Evolutionary conservation across 768 basidiomycete genomes (phyloP), one percentile per base, ranked within the genome.

Genomic region (Cystoderma amianthinum): DNA sequence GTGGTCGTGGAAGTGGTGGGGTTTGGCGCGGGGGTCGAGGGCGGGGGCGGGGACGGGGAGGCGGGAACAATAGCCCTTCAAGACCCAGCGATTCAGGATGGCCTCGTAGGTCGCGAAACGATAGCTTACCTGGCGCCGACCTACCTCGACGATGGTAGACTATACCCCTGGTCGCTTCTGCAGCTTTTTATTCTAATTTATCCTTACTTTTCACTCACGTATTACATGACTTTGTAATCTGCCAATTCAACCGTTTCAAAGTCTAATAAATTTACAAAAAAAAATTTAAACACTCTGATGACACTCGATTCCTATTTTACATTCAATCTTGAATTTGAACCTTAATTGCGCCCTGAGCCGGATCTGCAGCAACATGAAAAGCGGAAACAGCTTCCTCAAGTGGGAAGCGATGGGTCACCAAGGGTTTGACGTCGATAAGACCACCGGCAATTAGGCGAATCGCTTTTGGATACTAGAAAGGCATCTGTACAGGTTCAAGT

Each of bases 391-490:
- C 84, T 22, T 84, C 73, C 48, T 85, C 82, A 13, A 94, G 71
- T 15, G 67, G 47, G 57, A 86, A 86, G 10, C 78, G 68, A 49
- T 86, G 85, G 20, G 85, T 85, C n/a, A 90, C 82, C 40, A 92
- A 74, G 48, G 86, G 84, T 47, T 82, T 80, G 44, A 90, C 62
- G 49, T 86, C 68, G 39, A 82, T 74, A 16, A 93, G 61, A 20
- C 79, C 75, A 16, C 81, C 78, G 30, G 83, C 80, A n/a, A 94
- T 72, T 6, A 93, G 78, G 3, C 82, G 74, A 44, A 94, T 77
- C 2, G 91, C 91, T 52, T 85, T 87, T 7, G 88, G 88, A 61
- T 91, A 94, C 69, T 82, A 61, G 28, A 18, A 30, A 34, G 28
- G 36, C n/a, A 37, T 36, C 43, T 6, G 18, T 36, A 9, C 18